phyloP scores from a whole-genome alignment of 129 eudicot genomes.

The Saussurea involucrata region DNA sequence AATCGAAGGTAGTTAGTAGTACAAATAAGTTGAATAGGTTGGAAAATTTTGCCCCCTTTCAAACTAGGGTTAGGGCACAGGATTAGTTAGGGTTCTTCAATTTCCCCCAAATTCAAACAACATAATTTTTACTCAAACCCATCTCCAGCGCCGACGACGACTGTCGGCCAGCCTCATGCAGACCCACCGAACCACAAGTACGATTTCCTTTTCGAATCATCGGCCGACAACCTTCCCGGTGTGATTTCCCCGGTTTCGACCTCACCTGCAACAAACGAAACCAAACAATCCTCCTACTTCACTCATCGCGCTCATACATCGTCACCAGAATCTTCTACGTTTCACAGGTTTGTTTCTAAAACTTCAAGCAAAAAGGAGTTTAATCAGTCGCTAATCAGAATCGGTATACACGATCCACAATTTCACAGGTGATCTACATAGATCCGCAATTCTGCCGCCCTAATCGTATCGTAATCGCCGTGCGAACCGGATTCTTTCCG shows the following conservation, averaged over 20 bases:
- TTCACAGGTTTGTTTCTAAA: constrained; percentile 10
- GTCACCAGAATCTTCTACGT: constrained; percentile 44
- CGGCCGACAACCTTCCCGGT: constrained; percentile 24
- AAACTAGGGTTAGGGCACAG: too few species aligned
- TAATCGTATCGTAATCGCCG: constrained; percentile 26
- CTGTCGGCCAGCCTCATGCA: constrained; percentile 38
- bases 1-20: too few species aligned
- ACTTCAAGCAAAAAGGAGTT: too few species aligned
- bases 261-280: constrained; percentile 38
- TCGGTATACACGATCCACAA: neutral
- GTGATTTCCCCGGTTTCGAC: constrained; percentile 65
- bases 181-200: constrained; percentile 27
- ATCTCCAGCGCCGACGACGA: neutral
- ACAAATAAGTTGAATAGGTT: too few species aligned
- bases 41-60: too few species aligned
- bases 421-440: constrained; percentile 26
- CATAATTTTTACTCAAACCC: constrained; percentile 3
- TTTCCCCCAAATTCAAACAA: too few species aligned
- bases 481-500: neutral
- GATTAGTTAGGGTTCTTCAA: too few species aligned
- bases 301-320: constrained; percentile 28
- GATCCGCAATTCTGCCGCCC: constrained; percentile 50
- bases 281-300: constrained; percentile 38
- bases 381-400: neutral
- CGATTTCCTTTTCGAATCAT: constrained; percentile 60